Base-by-base conservation (phyloP, 1,284 basidiomycete species). In the Macrocystidia cucumis region DNA sequence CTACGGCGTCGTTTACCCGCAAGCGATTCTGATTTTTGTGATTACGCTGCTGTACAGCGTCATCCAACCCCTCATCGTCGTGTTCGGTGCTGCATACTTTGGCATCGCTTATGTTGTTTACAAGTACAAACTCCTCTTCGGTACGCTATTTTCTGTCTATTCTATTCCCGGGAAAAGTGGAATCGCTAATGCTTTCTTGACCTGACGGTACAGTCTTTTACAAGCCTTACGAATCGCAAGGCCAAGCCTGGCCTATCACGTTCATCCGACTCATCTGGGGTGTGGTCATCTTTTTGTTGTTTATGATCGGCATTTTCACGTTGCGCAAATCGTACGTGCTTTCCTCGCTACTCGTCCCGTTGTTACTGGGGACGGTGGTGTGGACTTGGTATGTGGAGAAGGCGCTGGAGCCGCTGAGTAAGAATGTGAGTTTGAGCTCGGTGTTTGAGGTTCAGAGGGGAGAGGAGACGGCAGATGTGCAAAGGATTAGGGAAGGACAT, bases 41-140 rank as follows among this genome's bases (percentile, higher is more conserved):
- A 85, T 98, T 52, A 92, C 89, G 14, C 67, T 98, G 47, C 70
- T 96, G 16, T 98, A 98, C 66, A 92, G 90, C 54, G 86, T 98
- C 44, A 88, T 96, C 7, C 89, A 92, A 43, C 95, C 95, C 0
- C 70, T 96, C 39, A 96, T 98, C 50, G 71, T 96, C 35, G 73
- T 96, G 14, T 98, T 98, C 50, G 91, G 92, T 6, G 86, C 92
- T 0, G 64, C 95, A 25, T 98, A 98, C 61, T 98, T 98, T 53
- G 93, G 91, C 7, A 68, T 89, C 34, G 90, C 77, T 2, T 98
- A 93, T 51, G 69, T 96, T 3, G 91, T 97, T 3, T 97, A 95
- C 74, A 98, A 98, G 67, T 97, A 97, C 65, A 95, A 97, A 55
- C 72, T 97, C 2, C 67, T 97, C 2, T 96, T 96, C 51, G 87